These are phyloP conservation scores for Trypethelium eluteriae DNA, from an alignment of 495 filamentous ascomycete genomes.

Conservation along the genomic window DNA sequence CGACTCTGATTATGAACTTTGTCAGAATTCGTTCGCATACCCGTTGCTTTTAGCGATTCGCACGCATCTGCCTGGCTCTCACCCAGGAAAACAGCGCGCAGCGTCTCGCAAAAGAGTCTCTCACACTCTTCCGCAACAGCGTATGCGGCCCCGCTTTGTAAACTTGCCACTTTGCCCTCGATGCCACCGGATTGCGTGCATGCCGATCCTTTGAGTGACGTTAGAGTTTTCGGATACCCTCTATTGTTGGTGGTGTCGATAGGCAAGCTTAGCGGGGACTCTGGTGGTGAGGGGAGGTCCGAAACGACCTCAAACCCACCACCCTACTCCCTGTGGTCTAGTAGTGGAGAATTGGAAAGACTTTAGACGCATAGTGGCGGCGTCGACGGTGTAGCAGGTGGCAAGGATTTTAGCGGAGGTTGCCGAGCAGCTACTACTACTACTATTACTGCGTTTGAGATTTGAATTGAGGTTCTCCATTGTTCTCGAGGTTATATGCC, in stretches of 20 bases:
- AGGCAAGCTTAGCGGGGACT: slow-evolving; percentile 42
- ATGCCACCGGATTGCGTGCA: slow-evolving; percentile 14
- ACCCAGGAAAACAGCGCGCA: slow-evolving; percentile 89
- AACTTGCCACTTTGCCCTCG: slow-evolving; percentile 40
- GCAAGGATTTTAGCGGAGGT: slow-evolving; percentile 59
- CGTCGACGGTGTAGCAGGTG: slow-evolving; percentile 68
- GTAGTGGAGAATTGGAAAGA: slow-evolving; percentile 95
- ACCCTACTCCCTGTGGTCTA: slow-evolving; percentile 64
- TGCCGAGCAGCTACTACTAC: slow-evolving; percentile 63
- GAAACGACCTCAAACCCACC: slow-evolving; percentile 62
- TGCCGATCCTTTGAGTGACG: slow-evolving; percentile 28
- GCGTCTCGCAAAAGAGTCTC: slow-evolving; percentile 96
- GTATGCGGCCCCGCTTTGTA: slow-evolving; percentile 78
- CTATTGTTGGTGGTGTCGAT: slow-evolving; percentile 38
- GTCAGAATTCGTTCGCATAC: not conserved
- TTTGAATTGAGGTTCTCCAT: slow-evolving; percentile 38
- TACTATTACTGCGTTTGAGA: slow-evolving; percentile 54
- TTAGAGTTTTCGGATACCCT: slow-evolving; percentile 29
- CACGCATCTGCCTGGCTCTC: slow-evolving; percentile 63
- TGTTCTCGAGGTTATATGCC: slow-evolving; percentile 29
- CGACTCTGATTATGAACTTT: not conserved
- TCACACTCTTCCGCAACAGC: slow-evolving; percentile 99
- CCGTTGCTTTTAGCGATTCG: slow-evolving; percentile 66
- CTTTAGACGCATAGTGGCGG: slow-evolving; percentile 51
- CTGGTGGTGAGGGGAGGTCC: slow-evolving; percentile 63